Percentiles rank a stretch among this genome's conserved stretches.
These are phyloP conservation scores for Neonectria ditissima DNA, from an alignment of 2,329 filamentous ascomycete species.

Conservation along the genomic window DNA sequence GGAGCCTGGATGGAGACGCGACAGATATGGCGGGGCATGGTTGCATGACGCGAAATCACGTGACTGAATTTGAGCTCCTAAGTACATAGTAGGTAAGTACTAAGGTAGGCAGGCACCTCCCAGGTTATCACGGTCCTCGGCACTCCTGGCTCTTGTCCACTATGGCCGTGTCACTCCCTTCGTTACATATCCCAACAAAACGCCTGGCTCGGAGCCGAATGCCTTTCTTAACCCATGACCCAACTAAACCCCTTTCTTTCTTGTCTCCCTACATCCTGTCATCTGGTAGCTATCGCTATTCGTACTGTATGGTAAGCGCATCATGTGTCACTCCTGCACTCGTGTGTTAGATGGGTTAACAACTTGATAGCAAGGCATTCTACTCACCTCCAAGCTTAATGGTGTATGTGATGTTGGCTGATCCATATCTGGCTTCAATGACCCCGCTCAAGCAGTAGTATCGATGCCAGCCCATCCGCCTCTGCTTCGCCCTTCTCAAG, in stretches of 20 bases:
- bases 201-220: slow-evolving; percentile 6
- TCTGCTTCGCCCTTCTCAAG: slow-evolving; percentile 47
- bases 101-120: too few relatives aligned
- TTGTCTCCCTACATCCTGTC: neutral
- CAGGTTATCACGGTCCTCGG: neutral
- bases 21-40: slow-evolving; percentile 29
- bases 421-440: slow-evolving; percentile 54
- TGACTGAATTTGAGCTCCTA: slow-evolving; percentile 21
- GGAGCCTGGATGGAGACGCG: slow-evolving; percentile 28
- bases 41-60: slow-evolving; percentile 42
- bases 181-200: slow-evolving; percentile 16
- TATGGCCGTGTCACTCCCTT: neutral
- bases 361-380: neutral
- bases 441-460: slow-evolving; percentile 53
- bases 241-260: slow-evolving; percentile 3
- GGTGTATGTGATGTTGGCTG: slow-evolving; percentile 53
- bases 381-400: slow-evolving; percentile 53
- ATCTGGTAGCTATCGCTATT: slow-evolving; percentile 31
- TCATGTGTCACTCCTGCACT: slow-evolving; percentile 51
- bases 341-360: slow-evolving; percentile 32
- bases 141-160: neutral
- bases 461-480: slow-evolving; percentile 51
- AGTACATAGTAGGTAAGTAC: too few relatives aligned
- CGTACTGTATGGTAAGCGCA: slow-evolving; percentile 52
- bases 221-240: neutral